Evolutionary conservation across 202 grass and related monocot species (phyloP), one percentile per base, ranked within the genome.

Genomic region (Digitaria exilis): DNA sequence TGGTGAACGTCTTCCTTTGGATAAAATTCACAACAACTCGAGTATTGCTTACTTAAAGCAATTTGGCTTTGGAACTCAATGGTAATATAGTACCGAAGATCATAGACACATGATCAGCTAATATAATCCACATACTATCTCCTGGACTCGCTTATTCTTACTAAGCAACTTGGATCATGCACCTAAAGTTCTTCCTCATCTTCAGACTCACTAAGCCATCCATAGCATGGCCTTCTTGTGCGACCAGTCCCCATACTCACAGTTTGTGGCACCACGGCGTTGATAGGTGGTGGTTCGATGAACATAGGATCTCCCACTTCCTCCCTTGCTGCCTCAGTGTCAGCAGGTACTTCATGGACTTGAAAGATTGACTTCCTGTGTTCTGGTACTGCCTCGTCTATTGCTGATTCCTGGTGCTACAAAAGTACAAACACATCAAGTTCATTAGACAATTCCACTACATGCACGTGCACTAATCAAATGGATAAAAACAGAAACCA

Each of bases 171-270:
- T 13, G 13, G 85, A 41, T 42, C 24, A 69, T 22, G 50, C 42
- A 52, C 44, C 58, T 54, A 28, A 34, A 61, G 4, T 21, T 67
- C n/a, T 59, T 87, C 70, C 71, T 82, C 78, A 2, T 83, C 61
- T 59, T 87, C 80, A 16, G 54, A 85, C 16, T 85, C 75, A 61
- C 74, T 78, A 34, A 85, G 70, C 65, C 74, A 85, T 50, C 65
- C 83, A 51, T 51, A 78, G 52, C 84, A 80, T 0, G 84, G 84
- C 7, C 18, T 68, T 21, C 45, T 42, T 55, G 56, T 29, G 39
- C 45, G 1, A 78, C 18, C 46, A 30, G 12, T 54, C 24, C 17
- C 5, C 9, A 14, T 34, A 22, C 56, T 9, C 28, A 3, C 5
- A 9, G 66, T 56, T 24, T 0, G 55, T 45, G 43, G 43, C 43